Conservation (phyloP, 1,139 yeast genomes). For the Nadsonia commutata region DNA sequence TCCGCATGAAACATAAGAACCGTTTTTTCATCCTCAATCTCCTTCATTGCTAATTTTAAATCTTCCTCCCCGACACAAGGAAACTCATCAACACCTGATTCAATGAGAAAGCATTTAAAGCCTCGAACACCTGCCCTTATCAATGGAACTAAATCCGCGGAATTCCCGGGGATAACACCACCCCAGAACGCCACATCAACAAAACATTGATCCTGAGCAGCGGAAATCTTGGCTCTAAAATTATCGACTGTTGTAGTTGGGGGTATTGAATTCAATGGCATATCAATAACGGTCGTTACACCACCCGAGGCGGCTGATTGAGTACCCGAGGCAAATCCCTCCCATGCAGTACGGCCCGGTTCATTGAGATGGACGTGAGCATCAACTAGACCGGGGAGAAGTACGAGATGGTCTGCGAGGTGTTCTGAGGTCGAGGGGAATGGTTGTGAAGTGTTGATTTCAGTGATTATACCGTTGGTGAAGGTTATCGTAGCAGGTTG, state of each 20-base stretch:
- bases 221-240: constrained; percentile 55
- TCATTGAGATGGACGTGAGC: constrained; percentile 88
- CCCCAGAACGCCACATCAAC: constrained; percentile 97
- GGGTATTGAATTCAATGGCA: constrained; percentile 93
- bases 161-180: constrained; percentile 70
- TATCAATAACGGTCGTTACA: constrained; percentile 86
- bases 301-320: constrained; percentile 91
- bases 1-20: constrained; percentile 89
- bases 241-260: constrained; percentile 81
- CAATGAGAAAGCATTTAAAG: constrained; percentile 80
- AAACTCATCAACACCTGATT: constrained; percentile 87
- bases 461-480: no score
- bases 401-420: constrained; percentile 40
- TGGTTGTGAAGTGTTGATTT: no score
- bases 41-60: constrained; percentile 49
- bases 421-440: no score
- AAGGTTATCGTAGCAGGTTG: no score
- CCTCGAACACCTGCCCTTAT: constrained; percentile 81
- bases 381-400: constrained; percentile 86
- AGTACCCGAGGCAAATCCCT: constrained; percentile 87
- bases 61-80: constrained; percentile 59
- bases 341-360: constrained; percentile 94
- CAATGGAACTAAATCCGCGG: constrained; percentile 50
- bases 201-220: constrained; percentile 76
- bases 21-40: constrained; percentile 47